Percentiles rank a stretch among this genome's conserved stretches.
Evolutionary conservation across 2,329 filamentous ascomycete species (phyloP).

Genomic region (Aureobasidium subglaciale): DNA sequence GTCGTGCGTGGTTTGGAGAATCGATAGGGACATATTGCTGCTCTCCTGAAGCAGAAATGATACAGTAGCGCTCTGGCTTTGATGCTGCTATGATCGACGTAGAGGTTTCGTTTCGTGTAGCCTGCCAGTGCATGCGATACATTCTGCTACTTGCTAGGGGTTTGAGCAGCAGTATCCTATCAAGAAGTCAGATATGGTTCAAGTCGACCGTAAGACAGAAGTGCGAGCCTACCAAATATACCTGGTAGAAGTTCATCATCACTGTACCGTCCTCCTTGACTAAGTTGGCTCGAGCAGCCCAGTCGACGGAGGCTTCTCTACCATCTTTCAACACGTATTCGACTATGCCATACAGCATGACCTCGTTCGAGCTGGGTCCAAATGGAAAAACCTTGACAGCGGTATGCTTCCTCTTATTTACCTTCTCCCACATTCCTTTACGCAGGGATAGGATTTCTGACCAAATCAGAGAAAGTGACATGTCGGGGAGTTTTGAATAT

Average conservation of each 20-base stretch:
- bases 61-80: no score
- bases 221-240: constrained; percentile 39
- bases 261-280: constrained; percentile 46
- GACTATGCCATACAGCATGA: constrained; percentile 50
- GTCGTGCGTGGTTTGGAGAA: no score
- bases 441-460: constrained; percentile 45
- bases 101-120: no score
- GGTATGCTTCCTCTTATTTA: constrained; percentile 40
- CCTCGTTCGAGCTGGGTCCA: constrained; percentile 38
- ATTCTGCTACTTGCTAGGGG: constrained; percentile 14
- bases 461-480: not conserved
- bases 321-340: constrained; percentile 48
- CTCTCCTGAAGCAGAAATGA: no score
- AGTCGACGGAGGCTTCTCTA: constrained; percentile 40
- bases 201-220: not conserved
- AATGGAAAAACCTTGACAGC: constrained; percentile 46
- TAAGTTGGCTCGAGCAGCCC: constrained; percentile 50
- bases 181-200: not conserved
- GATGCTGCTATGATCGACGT: no score
- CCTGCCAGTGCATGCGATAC: not conserved
- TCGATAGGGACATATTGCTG: no score
- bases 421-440: constrained; percentile 48
- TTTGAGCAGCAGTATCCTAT: constrained; percentile 19
- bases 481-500: not conserved
- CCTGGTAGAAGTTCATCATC: constrained; percentile 49